Evolutionary conservation across 257 asterid genomes (phyloP), one percentile per base, ranked within the genome.

Genomic region (Eustoma russellianum): DNA sequence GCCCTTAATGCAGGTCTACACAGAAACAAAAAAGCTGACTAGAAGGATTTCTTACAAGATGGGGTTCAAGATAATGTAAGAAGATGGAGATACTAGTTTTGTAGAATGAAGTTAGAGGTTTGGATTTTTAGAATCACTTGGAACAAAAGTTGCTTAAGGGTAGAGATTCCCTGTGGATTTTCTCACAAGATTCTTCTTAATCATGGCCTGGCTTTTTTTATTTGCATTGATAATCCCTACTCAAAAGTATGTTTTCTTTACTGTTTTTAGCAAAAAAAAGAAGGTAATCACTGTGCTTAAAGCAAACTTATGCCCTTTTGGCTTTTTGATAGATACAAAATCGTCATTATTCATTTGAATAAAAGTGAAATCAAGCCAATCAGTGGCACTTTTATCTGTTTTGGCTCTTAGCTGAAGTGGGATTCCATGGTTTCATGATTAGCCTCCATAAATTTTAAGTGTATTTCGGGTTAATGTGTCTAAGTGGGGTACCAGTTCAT

Each of bases 131-230:
- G 98, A 73, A 86, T 91, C 68, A 80, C 98, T 86, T 91, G 89
- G 75, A 78, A 56, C 92, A 79, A 80, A 83, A 91, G 92, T 91
- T 91, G 85, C 98, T 86, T 91, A 82, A 82, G 79, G 60, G 24
- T 62, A 86, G 80, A 78, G 73, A 91, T 90, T 83, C 96, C 24
- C 71, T 59, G 48, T 66, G 52, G 30, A 24, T 67, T 66, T 68
- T 63, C 67, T 66, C 70, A 70, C 63, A 48, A 28, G 49, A 28
- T 51, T 61, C 59, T 40, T 35, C 7, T 6, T 16, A 24, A 46
- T 13, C 2, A 13, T 7, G 38, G 10, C 14, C 40, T 13, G 48
- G 48, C 44, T 46, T 60, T 38, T n/a, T 64, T 62, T 6, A 41
- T 18, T 13, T n/a, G 46, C 57, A 15, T 38, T 33, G 41, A 43